A percentile compares a stretch with the other conserved stretches of the same genome.
Evolutionary conservation across 305 asterid species (phyloP).

Genomic region (Solanum hybrid): DNA sequence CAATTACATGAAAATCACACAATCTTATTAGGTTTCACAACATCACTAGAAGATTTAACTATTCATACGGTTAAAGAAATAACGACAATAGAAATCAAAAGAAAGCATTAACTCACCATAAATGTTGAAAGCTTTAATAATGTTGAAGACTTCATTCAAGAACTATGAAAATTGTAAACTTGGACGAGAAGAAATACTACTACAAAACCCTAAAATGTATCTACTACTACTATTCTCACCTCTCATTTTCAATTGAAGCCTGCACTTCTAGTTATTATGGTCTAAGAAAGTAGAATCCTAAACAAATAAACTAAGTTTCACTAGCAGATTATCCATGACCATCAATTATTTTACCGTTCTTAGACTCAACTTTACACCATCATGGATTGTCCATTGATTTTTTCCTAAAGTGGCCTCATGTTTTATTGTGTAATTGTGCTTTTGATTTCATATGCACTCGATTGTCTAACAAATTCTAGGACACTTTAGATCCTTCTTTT

Average conservation of each 20-base stretch:
- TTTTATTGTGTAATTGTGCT: background rate
- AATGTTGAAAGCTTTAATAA: background rate
- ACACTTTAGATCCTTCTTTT: background rate
- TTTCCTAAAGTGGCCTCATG: background rate
- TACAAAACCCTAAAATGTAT: background rate
- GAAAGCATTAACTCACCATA: background rate
- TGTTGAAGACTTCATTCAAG: background rate
- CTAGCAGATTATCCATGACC: background rate
- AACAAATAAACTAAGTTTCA: background rate
- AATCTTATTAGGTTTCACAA: background rate
- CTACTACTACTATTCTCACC: background rate
- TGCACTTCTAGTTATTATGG: background rate
- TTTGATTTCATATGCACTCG: background rate
- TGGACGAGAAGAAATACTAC: background rate
- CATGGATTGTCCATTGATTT: background rate
- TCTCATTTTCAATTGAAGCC: background rate
- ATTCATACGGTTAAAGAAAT: background rate
- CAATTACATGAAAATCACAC: background rate
- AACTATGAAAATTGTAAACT: background rate
- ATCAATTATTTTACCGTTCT: background rate
- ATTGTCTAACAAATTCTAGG: background rate
- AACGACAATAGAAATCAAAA: background rate
- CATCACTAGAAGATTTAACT: background rate
- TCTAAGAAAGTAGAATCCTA: background rate
- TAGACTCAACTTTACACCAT: background rate